Evolutionary conservation across 331 rosid species (phyloP), one percentile per base, ranked within the genome.

Genomic region (Cydonia oblonga): DNA sequence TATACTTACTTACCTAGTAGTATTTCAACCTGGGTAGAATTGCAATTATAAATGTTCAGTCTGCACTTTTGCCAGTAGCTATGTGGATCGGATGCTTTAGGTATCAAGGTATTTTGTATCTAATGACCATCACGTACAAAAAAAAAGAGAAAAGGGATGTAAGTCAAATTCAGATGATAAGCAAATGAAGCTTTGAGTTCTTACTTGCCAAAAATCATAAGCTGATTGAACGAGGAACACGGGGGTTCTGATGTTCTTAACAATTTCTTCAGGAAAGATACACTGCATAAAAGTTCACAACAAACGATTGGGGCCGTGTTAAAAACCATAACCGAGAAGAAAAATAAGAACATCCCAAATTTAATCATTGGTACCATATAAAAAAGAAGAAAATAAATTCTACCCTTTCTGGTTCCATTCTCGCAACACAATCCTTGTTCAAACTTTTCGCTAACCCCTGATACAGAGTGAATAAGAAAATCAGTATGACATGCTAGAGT

Each of bases 171-270:
- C 13, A 13, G 11, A 54, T 28, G 22, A 32, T 20, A 30, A 59
- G 61, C 62, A 66, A 86, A 80, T 68, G 38, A 77, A 78, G 61
- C 58, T 71, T 40, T 33, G 78, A 53, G 19, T 32, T 62, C 23
- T 78, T 76, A 89, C 98, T 93, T 93, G 96, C 98, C 97, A 93
- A 78, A 86, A 89, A 78, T 93, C 97, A 79, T 93, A 93, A 63
- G 90, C 96, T 73, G 97, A 90, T 73, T 90, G 86, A 81, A 90
- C 95, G 74, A 89, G 87, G 84, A 93, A 90, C 80, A 90, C 70
- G 14, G 98, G 90, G 72, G 96, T 89, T 75, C 65, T 75, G 52
- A 86, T 71, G 74, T 65, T 78, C 66, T 85, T 90, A 65, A 87
- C 75, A 64, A 93, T 82, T 84, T 91, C 87, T 65, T 69, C 84